These are phyloP conservation scores for Boletus sp. DNA, from an alignment of 768 basidiomycete species.

Conservation along the genomic window DNA sequence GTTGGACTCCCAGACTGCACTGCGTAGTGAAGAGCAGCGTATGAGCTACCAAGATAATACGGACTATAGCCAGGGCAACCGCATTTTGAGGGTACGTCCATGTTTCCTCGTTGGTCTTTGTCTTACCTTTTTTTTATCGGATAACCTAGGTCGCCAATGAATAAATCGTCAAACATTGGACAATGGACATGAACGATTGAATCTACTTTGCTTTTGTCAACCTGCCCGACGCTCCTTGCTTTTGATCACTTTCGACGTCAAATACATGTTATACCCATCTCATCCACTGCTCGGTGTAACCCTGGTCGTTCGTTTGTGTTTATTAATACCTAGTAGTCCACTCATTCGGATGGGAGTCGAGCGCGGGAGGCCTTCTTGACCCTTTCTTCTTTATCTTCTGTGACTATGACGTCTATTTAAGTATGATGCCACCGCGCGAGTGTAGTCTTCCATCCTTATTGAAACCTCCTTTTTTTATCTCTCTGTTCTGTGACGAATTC, in stretches of 20 bases:
- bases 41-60: slow-evolving; percentile 32
- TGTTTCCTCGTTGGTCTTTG: not conserved
- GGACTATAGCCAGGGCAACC: slow-evolving; percentile 29
- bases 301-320: slow-evolving; percentile 2
- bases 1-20: not conserved
- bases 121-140: not conserved
- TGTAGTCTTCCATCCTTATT: no score
- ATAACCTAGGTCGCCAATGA: slow-evolving; percentile 19
- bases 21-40: slow-evolving; percentile 20
- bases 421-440: no score
- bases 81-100: slow-evolving; percentile 29
- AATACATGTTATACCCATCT: slow-evolving; percentile 4
- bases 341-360: not conserved
- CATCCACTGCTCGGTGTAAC: not conserved
- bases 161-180: not conserved
- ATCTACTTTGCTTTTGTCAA: not conserved
- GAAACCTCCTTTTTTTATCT: no score
- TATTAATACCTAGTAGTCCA: not conserved
- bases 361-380: not conserved
- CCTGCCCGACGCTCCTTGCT: not conserved
- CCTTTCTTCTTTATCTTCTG: not conserved
- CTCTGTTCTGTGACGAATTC: no score
- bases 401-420: not conserved
- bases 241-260: not conserved
- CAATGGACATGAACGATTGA: not conserved